Percentiles rank a stretch among this genome's conserved stretches.
Conservation (phyloP, 2,329 filamentous ascomycete species). For the Cladosporium sphaerospermum region DNA sequence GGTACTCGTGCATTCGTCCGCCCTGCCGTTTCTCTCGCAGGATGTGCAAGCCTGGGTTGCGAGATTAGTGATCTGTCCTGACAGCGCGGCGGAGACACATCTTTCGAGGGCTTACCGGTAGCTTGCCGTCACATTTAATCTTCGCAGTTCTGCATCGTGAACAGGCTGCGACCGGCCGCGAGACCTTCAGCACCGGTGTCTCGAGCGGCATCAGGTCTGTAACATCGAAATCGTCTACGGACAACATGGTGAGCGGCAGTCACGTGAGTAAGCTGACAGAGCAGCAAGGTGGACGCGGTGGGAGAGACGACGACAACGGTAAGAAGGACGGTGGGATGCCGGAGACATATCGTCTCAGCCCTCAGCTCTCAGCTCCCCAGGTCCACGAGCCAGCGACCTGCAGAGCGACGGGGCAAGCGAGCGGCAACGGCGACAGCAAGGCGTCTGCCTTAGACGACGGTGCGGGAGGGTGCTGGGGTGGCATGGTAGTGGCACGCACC, state of each 20-base stretch:
- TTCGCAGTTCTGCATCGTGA: slow-evolving; percentile 83
- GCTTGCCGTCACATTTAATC: slow-evolving; percentile 95
- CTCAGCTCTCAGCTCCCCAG: neutral
- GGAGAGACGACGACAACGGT: neutral
- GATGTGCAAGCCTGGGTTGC: slow-evolving; percentile 68
- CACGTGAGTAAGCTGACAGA: neutral
- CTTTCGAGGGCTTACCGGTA: slow-evolving; percentile 48
- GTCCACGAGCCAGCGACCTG: neutral
- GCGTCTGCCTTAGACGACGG: neutral
- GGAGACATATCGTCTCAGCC: too few relatives aligned
- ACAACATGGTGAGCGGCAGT: slow-evolving; percentile 7
- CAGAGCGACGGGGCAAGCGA: slow-evolving; percentile 1
- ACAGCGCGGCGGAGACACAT: neutral
- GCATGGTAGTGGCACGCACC: slow-evolving; percentile 10
- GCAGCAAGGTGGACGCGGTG: neutral
- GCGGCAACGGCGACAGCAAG: neutral
- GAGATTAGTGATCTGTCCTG: neutral
- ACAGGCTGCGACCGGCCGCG: slow-evolving; percentile 71
- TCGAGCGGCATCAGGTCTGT: slow-evolving; percentile 40
- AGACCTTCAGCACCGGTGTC: slow-evolving; percentile 63
- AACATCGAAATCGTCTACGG: slow-evolving; percentile 21
- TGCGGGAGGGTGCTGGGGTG: neutral
- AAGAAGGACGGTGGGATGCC: neutral
- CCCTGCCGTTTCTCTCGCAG: slow-evolving; percentile 84
- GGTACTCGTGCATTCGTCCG: slow-evolving; percentile 82